Evolutionary conservation across 2,329 filamentous ascomycete species (phyloP), one percentile per base, ranked within the genome.

Genomic region (Neopestalotiopsis sp.): DNA sequence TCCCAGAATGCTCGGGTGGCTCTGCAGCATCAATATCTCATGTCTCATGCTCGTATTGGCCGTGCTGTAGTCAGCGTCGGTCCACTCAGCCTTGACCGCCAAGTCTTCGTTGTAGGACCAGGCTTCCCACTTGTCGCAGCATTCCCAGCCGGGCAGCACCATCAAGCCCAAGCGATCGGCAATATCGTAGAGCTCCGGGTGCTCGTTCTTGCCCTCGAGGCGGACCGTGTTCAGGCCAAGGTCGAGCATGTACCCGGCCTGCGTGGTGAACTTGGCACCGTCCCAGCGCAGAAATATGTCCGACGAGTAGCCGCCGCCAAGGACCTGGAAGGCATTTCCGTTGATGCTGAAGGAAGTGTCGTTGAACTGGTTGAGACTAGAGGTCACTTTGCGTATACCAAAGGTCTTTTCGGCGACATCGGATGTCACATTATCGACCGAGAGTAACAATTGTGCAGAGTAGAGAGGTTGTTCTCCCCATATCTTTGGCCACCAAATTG

Each of bases 71-170:
- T 91, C 89, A 1, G 76, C 72, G 0, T 86, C 82, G 0, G 75
- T 78, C 88, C 88, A 91, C 2, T 77, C 72, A 0, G 80, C 78
- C 61, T 81, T 76, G 30, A 82, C 72, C 7, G 78, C 70, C 6
- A 85, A 71, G 62, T 91, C 85, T 13, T 85, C 75, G 72, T 91
- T 91, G 75, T 90, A 90, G 63, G 73, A 76, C 88, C 88, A 91
- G 0, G 84, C 86, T 73, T 91, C 89, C 89, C 89, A 91, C 74
- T 91, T 91, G 72, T 91, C 87, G 75, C 89, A 91, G 76, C 89
- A 91, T 70, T 91, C 89, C 88, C 89, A 91, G 0, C 89, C 89
- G 0, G 88, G 80, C 49, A 91, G 79, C 0, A 91, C 77, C 88
- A 91, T 90, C 45, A 91, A 73, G 0, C 89, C 89, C 73, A 90